These are phyloP conservation scores for Dichomitus squalens DNA, from an alignment of 1,284 basidiomycete genomes.

Conservation along the genomic window DNA sequence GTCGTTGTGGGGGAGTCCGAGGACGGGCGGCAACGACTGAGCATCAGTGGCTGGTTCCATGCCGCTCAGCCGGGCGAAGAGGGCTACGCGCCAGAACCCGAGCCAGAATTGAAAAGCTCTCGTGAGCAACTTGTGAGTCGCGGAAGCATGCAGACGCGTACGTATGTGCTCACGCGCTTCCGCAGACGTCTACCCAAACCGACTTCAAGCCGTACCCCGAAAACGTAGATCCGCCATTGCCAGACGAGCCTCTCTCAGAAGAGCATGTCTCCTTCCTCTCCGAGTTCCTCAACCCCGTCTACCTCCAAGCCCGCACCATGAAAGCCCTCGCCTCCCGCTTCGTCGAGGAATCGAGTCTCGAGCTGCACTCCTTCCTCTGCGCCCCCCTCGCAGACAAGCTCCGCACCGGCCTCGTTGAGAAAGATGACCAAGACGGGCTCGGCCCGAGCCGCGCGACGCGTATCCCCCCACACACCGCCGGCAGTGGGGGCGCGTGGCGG, in stretches of 20 bases:
- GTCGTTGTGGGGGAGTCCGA: conserved; percentile 80
- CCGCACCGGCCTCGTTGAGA: conserved; percentile 62
- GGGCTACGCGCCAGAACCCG: conserved; percentile 65
- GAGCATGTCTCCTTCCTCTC: conserved; percentile 72
- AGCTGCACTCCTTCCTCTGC: conserved; percentile 86
- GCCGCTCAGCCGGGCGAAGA: conserved; percentile 90
- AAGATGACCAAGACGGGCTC: conserved; percentile 73
- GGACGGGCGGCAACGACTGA: conserved; percentile 75
- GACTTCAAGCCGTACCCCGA: conserved; percentile 62
- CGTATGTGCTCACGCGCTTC: background rate
- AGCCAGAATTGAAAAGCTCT: conserved; percentile 62
- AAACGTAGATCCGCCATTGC: conserved; percentile 46
- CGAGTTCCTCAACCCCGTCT: conserved; percentile 88
- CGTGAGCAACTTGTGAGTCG: conserved; percentile 77
- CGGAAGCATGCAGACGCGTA: background rate
- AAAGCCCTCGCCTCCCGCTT: conserved; percentile 83
- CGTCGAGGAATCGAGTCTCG: conserved; percentile 85
- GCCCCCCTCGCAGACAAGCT: conserved; percentile 70
- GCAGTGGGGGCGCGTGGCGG: conserved; percentile 65
- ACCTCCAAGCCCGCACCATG: conserved; percentile 84
- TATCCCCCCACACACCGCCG: conserved; percentile 68
- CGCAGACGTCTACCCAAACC: conserved; percentile 61
- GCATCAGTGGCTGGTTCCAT: conserved; percentile 98
- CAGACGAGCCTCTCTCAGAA: conserved; percentile 56
- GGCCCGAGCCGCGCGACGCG: conserved; percentile 49